Evolutionary conservation across 2,329 filamentous ascomycete genomes (phyloP), one percentile per base, ranked within the genome.

Genomic region (Aspergillus carbonarius): DNA sequence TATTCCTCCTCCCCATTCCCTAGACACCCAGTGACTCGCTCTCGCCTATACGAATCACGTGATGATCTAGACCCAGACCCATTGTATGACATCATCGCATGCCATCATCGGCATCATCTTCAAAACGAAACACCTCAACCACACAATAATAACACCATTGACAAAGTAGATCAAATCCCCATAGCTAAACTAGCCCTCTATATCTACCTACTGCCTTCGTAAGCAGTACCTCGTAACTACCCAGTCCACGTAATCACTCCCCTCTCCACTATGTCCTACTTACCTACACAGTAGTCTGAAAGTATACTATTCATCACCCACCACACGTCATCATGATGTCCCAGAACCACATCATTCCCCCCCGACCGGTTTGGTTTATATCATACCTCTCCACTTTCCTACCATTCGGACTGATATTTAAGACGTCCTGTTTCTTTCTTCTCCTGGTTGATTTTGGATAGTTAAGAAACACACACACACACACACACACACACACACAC

Each of bases 271-370:
- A n/a, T n/a, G n/a, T n/a, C n/a, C n/a, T n/a, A n/a, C n/a, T n/a
- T n/a, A n/a, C n/a, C n/a, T 40, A 5, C 12, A 40, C 37, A 40
- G 18, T 32, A 32, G 2, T 32, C 2, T 32, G 30, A 10, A 12
- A 32, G 30, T 12, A 32, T 32, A 20, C n/a, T 12, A 12, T 20
- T 17, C 10, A 42, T 10, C 39, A 42, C 13, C n/a, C 9, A 18
- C 6, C n/a, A 39, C 23, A 76, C 67, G 66, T 69, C 65, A 69
- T 76, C 25, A 68, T 74, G 59, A 72, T 74, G 59, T 68, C 20
- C 20, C 54, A 49, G 42, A 53, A 23, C 39, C 39, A 42, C 8
- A 0, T 13, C 10, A 18, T 12, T 10, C 1, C 17, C 18, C 18
- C 9, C 39, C 18, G 39, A 20, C 44, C 25, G 25, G 44, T 17